Conservation (phyloP, 2,329 filamentous ascomycete genomes). For the Pseudocercospora fuligena region DNA sequence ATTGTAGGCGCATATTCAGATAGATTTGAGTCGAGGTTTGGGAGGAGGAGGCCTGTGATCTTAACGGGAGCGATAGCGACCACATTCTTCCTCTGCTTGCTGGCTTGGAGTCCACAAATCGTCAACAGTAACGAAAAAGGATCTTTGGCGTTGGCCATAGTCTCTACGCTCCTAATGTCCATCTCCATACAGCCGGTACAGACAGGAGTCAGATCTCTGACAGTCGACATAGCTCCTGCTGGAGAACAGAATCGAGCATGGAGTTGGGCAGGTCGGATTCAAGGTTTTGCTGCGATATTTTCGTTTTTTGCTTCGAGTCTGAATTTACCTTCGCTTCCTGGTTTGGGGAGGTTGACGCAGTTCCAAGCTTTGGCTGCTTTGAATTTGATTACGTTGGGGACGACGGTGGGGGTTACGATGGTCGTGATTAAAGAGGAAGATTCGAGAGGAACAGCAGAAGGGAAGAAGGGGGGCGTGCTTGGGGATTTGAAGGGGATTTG, state of each 20-base stretch:
- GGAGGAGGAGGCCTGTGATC: constrained; percentile 29
- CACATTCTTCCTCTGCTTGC: constrained; percentile 14
- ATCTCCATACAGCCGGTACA: constrained; percentile 28
- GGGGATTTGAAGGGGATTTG: constrained; percentile 13
- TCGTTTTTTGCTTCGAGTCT: constrained; percentile 28
- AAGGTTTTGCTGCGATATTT: constrained; percentile 26
- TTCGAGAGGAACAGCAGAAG: constrained; percentile 7
- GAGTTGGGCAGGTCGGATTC: constrained; percentile 24
- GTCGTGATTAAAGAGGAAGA: constrained; percentile 25
- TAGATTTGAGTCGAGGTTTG: constrained; percentile 20
- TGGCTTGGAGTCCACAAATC: constrained; percentile 26
- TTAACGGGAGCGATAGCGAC: constrained; percentile 20
- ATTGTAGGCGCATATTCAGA: constrained; percentile 20
- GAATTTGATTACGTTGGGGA: constrained; percentile 28
- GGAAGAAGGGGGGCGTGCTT: constrained; percentile 17
- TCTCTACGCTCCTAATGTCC: constrained; percentile 20
- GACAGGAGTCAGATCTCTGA: constrained; percentile 25
- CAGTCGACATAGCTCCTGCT: constrained; percentile 24
- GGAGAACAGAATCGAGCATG: constrained; percentile 23
- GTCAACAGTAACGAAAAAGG: neutral
- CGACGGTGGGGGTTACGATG: constrained; percentile 25
- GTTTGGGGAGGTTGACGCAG: constrained; percentile 23
- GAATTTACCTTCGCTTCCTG: constrained; percentile 20
- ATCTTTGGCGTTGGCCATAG: constrained; percentile 13
- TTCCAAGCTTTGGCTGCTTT: constrained; percentile 26